Percentiles rank a stretch among this genome's conserved stretches.
These are phyloP conservation scores for Polyporus tsugae DNA, from an alignment of 1,284 basidiomycete genomes.

Conservation along the genomic window DNA sequence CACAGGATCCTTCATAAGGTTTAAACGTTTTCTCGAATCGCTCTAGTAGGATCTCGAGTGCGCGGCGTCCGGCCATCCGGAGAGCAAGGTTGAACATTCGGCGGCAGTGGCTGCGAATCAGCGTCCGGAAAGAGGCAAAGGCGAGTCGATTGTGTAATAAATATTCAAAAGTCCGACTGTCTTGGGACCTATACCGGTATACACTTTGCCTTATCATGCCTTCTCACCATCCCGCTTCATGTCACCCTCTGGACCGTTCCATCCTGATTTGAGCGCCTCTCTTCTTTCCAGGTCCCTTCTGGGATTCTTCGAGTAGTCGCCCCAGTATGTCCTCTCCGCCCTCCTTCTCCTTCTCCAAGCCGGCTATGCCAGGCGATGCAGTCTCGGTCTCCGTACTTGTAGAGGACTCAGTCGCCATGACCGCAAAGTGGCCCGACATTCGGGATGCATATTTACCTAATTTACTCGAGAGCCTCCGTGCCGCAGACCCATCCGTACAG, in stretches of 20 bases:
- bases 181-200: constrained; percentile 41
- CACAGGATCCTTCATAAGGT: constrained; percentile 8
- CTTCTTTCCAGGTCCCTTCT: constrained; percentile 31
- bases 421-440: constrained; percentile 61
- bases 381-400: constrained; percentile 63
- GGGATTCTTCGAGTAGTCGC: constrained; percentile 31
- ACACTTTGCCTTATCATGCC: constrained; percentile 41
- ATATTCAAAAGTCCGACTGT: constrained; percentile 41
- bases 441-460: constrained; percentile 59
- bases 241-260: constrained; percentile 35
- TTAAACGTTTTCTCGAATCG: constrained; percentile 6
- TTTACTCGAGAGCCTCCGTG: constrained; percentile 53
- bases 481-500: constrained; percentile 47
- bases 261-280: constrained; percentile 33
- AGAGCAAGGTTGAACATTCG: constrained; percentile 5
- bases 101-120: constrained; percentile 1
- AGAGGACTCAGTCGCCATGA: constrained; percentile 65
- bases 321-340: constrained; percentile 35
- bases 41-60: neutral
- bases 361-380: constrained; percentile 49
- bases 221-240: constrained; percentile 36
- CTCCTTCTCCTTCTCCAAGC: constrained; percentile 44
- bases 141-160: constrained; percentile 15
- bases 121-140: constrained; percentile 1
- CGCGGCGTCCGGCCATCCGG: constrained; percentile 12